Percentiles rank a stretch among this genome's conserved stretches.
These are phyloP conservation scores for Exophiala oligosperma DNA, from an alignment of 2,329 filamentous ascomycete species.

Conservation along the genomic window DNA sequence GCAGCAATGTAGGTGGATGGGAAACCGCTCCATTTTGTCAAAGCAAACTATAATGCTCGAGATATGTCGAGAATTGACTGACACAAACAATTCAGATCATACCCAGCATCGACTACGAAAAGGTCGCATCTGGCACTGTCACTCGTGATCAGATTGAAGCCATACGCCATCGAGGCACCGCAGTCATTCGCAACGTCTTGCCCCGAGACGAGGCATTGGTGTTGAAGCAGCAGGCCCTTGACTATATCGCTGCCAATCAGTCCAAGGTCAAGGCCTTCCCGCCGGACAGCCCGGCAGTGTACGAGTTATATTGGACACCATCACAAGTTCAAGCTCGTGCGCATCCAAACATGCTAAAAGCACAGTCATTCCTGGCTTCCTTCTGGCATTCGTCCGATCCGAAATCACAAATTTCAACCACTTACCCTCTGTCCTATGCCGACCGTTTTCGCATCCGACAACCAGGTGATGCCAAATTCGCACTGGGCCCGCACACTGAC, in stretches of 20 bases:
- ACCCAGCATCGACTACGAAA: conserved; percentile 42
- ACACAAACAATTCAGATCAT: conserved; percentile 36
- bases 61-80: neutral
- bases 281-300: conserved; percentile 66
- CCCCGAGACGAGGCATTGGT: conserved; percentile 61
- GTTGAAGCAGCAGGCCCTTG: conserved; percentile 65
- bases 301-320: conserved; percentile 73
- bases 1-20: conserved; percentile 38
- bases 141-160: conserved; percentile 44
- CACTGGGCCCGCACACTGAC: conserved; percentile 71
- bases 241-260: conserved; percentile 65
- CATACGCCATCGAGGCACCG: conserved; percentile 61
- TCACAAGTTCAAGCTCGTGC: conserved; percentile 67
- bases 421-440: conserved; percentile 66
- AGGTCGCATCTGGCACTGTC: conserved; percentile 40
- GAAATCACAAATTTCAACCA: conserved; percentile 45
- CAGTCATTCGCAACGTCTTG: conserved; percentile 66
- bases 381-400: conserved; percentile 62
- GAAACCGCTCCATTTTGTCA: no score
- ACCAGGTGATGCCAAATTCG: conserved; percentile 69
- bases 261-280: conserved; percentile 61
- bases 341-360: conserved; percentile 62
- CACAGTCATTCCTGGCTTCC: conserved; percentile 63
- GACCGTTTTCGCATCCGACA: conserved; percentile 71
- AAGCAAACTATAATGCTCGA: no score